Conservation (phyloP, 2,329 filamentous ascomycete species). For the Botryotinia narcissicola region DNA sequence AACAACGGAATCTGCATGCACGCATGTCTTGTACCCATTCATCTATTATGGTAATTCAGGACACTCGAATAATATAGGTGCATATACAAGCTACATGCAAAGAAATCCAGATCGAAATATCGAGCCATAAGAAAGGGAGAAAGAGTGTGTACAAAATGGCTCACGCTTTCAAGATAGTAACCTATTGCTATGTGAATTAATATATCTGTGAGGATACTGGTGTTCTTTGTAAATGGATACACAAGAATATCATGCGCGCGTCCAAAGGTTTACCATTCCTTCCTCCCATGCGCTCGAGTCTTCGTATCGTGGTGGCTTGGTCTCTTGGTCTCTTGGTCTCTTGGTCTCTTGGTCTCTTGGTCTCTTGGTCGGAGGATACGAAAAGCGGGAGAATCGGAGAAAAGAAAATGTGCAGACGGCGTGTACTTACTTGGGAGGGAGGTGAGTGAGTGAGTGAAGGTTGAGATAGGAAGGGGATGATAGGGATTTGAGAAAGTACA, state of each 20-base stretch:
- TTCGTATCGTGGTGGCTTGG: not conserved
- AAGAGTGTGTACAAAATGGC: no score
- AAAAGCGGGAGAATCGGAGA: not conserved
- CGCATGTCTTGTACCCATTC: not conserved
- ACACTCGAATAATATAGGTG: not conserved
- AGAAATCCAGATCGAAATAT: not conserved
- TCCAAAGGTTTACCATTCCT: not conserved
- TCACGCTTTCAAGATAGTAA: not conserved
- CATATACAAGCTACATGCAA: not conserved
- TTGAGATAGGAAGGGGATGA: not conserved
- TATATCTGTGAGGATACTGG: not conserved
- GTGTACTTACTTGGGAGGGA: not conserved
- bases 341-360: not conserved
- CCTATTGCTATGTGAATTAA: not conserved
- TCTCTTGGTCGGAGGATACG: not conserved
- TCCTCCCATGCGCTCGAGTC: not conserved
- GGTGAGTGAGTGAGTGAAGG: not conserved
- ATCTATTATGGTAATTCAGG: no score
- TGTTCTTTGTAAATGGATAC: not conserved
- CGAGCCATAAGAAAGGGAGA: not conserved
- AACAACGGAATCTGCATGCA: not conserved
- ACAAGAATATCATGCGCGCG: not conserved
- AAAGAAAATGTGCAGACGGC: not conserved
- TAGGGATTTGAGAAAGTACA: not conserved
- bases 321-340: not conserved